Evolutionary conservation across 1,284 basidiomycete species (phyloP), one percentile per base, ranked within the genome.

Genomic region (Malassezia nana): DNA sequence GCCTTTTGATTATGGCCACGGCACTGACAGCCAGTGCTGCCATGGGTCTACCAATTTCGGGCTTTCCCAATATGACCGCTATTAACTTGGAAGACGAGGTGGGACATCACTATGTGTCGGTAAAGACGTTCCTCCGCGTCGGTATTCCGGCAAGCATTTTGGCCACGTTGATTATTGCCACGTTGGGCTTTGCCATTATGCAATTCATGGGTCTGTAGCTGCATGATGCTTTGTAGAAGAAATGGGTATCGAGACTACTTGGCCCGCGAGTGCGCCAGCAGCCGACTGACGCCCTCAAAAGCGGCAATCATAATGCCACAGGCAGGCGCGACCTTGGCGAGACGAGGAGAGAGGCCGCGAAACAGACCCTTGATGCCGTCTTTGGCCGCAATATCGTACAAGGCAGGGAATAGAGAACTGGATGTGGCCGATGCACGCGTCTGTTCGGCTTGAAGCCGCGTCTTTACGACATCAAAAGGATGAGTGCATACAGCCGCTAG

Each of bases 21-120:
- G 89, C 83, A 2, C 78, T 98, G 58, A 86, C 94, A 52, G 95
- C 91, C 67, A 91, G 88, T 26, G 81, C 89, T 3, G 94, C 92
- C 1, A 98, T 98, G 92, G 94, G 91, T 6, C 85, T 99, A 79
- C 91, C 91, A 3, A 90, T 96, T 30, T 90, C 87, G 56, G 92
- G 92, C 6, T 96, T 98, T 79, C 92, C 91, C 0, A 95, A 95
- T 55, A 69, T 65, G 46, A 75, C 73, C 29, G 74, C 72, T 1
- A 70, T 90, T 20, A 88, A 87, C 5, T 87, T 95, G 76, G 92
- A 95, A 72, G 88, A 96, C 74, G 89, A 94, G 73, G 81, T 96
- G 50, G 92, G 92, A 2, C 84, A 89, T 64, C 76, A 87, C 28
- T 77, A 76, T 50, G 64, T 76, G 13, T 50, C 43, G 2, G 72